Conservation (phyloP, 208 protist species). For the Trypanosoma melophagium region DNA sequence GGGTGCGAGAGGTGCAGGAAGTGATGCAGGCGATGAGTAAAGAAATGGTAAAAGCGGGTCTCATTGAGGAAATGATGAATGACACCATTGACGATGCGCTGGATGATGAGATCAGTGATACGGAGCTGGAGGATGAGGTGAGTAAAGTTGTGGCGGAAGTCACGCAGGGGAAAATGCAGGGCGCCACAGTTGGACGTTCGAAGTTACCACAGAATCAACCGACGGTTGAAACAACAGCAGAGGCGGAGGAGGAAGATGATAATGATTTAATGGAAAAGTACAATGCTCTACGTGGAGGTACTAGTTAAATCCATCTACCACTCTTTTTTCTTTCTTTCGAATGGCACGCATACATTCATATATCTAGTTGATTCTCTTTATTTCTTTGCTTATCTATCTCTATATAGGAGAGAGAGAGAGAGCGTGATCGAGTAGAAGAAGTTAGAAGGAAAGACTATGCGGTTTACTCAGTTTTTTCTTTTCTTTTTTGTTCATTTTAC, state of each 20-base stretch:
- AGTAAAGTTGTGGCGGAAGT: conserved; percentile 88
- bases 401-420: neutral
- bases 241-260: conserved; percentile 38
- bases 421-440: neutral
- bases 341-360: too few relatives aligned
- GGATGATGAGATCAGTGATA: conserved; percentile 83
- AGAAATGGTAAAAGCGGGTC: conserved; percentile 88
- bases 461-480: too few relatives aligned
- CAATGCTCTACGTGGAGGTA: conserved; percentile 48
- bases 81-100: conserved; percentile 84
- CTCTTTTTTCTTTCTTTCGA: too few relatives aligned
- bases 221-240: neutral
- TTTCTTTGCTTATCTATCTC: too few relatives aligned
- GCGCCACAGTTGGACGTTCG: conserved; percentile 49
- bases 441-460: neutral
- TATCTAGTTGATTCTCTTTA: too few relatives aligned
- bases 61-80: conserved; percentile 91
- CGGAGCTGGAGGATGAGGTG: conserved; percentile 87
- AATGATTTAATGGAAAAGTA: conserved; percentile 58
- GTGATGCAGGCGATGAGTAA: conserved; percentile 79
- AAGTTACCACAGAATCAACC: conserved; percentile 46
- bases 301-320: neutral
- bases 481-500: too few relatives aligned
- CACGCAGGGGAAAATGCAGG: conserved; percentile 66
- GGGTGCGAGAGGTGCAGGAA: conserved; percentile 73